Percentiles rank a stretch among this genome's conserved stretches.
Conservation (phyloP, 129 eudicot genomes). For the Artemisia argyi region DNA sequence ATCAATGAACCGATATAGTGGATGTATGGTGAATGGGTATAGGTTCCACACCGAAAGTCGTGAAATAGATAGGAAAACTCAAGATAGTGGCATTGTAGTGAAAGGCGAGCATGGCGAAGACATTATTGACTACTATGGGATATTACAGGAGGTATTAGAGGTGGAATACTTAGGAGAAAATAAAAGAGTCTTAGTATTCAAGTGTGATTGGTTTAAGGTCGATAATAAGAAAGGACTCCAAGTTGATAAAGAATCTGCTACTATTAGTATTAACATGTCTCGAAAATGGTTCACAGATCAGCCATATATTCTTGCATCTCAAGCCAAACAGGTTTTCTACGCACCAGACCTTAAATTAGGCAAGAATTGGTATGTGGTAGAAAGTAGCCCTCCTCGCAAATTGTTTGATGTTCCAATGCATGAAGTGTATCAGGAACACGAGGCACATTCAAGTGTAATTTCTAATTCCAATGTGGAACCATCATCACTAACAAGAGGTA, state of each 20-base stretch:
- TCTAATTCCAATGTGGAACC: neutral
- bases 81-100: too few relatives aligned
- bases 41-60: too few relatives aligned
- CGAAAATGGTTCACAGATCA: constrained; percentile 5
- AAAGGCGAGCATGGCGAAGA: too few relatives aligned
- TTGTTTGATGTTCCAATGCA: neutral
- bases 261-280: neutral
- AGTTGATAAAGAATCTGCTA: neutral
- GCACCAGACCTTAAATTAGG: neutral
- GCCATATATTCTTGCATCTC: constrained; percentile 2
- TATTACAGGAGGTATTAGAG: too few relatives aligned
- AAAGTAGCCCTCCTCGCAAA: neutral
- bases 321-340: constrained; percentile 2
- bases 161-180: too few relatives aligned
- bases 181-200: too few relatives aligned
- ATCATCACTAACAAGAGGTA: neutral
- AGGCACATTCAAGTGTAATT: neutral
- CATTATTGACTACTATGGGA: too few relatives aligned
- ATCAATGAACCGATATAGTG: too few relatives aligned
- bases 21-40: too few relatives aligned
- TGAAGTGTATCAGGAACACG: neutral
- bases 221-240: too few relatives aligned
- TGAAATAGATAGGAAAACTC: too few relatives aligned
- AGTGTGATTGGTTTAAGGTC: too few relatives aligned
- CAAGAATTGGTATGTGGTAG: neutral